phyloP scores from a whole-genome alignment of 2,329 filamentous ascomycete genomes.

The Aspergillus quadricinctus region DNA sequence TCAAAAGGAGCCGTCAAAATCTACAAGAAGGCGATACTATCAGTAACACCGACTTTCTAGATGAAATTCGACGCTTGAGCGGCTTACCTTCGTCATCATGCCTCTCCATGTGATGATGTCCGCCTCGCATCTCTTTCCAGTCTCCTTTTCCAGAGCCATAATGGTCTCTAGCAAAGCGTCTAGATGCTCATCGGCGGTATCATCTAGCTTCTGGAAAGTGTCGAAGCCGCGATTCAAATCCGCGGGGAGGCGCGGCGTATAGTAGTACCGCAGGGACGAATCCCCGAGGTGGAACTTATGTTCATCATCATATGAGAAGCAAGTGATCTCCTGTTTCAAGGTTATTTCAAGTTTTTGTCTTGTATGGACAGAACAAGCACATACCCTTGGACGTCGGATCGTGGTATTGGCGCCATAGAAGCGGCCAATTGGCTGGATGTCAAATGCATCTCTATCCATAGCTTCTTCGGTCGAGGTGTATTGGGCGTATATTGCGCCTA shows the following conservation, averaged over 20 bases:
- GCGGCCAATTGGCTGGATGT: conserved; percentile 64
- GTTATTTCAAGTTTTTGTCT: background rate
- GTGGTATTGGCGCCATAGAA: conserved; percentile 65
- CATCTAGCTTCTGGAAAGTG: conserved; percentile 76
- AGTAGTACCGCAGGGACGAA: conserved; percentile 82
- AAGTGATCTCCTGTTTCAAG: conserved; percentile 70
- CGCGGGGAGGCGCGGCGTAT: conserved; percentile 65
- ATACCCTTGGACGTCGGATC: conserved; percentile 70
- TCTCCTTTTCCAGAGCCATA: conserved; percentile 65
- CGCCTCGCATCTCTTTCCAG: conserved; percentile 63
- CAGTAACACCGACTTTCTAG: background rate
- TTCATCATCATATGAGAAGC: conserved; percentile 86
- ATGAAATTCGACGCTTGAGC: background rate
- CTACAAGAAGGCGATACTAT: conserved; percentile 42
- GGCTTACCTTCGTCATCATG: conserved; percentile 90
- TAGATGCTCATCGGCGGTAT: conserved; percentile 78
- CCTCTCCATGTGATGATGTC: conserved; percentile 91
- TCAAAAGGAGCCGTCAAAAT: conserved; percentile 84
- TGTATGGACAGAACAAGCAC: conserved; percentile 10
- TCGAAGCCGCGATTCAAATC: conserved; percentile 80
- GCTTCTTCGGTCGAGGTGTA: background rate
- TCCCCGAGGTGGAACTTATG: conserved; percentile 73
- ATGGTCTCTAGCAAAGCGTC: conserved; percentile 78
- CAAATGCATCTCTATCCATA: conserved; percentile 47
- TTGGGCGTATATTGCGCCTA: background rate